Conservation (phyloP, 1,139 yeast genomes). For the Yamadazyma dendronema region DNA sequence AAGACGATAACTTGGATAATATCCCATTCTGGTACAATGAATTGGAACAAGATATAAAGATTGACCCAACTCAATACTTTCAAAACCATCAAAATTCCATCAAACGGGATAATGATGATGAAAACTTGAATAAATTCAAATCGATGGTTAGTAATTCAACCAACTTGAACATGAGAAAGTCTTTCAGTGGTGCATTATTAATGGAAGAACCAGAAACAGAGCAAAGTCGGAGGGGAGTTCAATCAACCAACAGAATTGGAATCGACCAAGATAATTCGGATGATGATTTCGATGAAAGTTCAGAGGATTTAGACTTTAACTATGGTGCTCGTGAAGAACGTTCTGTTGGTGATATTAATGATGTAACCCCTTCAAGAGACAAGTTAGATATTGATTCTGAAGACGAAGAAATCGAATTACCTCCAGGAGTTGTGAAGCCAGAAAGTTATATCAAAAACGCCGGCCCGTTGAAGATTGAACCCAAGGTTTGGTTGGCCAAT, state of each 20-base stretch:
- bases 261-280: slow-evolving; percentile 5
- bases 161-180: slow-evolving; percentile 32
- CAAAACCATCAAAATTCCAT: slow-evolving; percentile 38
- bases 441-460: slow-evolving; percentile 75
- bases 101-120: slow-evolving; percentile 31
- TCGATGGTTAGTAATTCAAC: slow-evolving; percentile 39
- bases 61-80: slow-evolving; percentile 73
- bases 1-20: slow-evolving; percentile 85
- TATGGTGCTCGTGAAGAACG: background rate
- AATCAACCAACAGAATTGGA: slow-evolving; percentile 2
- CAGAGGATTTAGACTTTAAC: slow-evolving; percentile 13
- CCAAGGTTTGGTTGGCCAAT: slow-evolving; percentile 97
- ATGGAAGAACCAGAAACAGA: slow-evolving; percentile 12
- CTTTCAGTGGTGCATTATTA: slow-evolving; percentile 41
- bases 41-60: slow-evolving; percentile 72
- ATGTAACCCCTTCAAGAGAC: slow-evolving; percentile 15
- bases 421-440: slow-evolving; percentile 88
- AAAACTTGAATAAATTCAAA: slow-evolving; percentile 45
- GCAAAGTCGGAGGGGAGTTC: background rate
- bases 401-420: slow-evolving; percentile 78
- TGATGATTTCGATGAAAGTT: slow-evolving; percentile 12
- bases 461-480: slow-evolving; percentile 91
- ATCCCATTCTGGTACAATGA: slow-evolving; percentile 96
- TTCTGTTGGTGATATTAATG: background rate
- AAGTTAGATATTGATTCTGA: slow-evolving; percentile 74